Base-by-base conservation (phyloP, 208 protist genomes). In the Trypanosoma boissoni region DNA sequence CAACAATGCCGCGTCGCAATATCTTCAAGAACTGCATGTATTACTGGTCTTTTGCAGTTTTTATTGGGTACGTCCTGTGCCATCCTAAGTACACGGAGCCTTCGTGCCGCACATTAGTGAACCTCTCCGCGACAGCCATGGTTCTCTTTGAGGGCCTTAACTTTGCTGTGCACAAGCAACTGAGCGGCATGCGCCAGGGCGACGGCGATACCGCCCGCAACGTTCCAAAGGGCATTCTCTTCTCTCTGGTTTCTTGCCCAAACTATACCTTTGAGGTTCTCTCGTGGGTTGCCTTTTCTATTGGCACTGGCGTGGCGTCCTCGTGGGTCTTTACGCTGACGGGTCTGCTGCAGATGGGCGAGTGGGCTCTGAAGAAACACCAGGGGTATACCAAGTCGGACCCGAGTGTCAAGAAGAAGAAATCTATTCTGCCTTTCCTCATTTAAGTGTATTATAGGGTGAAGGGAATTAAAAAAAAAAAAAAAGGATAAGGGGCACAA, bases 221-320 rank as follows among this genome's bases (percentile, higher is more conserved):
- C n/a, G 82, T 94, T 50, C 96, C 96, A 24, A 45, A 75, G 27
- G 86, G 88, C 36, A 64, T 81, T 16, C 76, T 97, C 34, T 98
- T 98, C 69, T 65, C 88, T 16, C 63, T 94, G 14, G 86, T 97
- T 4, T 86, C 88, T 32, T 98, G 95, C 88, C 94, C 96, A 21
- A 98, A 98, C 74, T 98, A 98, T 83, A 88, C 86, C 50, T 97
- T 95, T 64, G 96, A 98, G 76, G 83, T 98, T 28, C 71, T 96
- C 55, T 88, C 83, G 10, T 98, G 96, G 96, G 76, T 96, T 9
- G 53, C 64, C 64, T 98, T 98, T 74, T 90, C 78, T 8, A 26
- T 95, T 45, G 88, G 92, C 62, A 96, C 89, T 24, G 86, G 87
- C 65, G 80, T 83, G 53, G 23, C 91, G 36, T 73, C 78, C 27